Evolutionary conservation across 306 rosid species (phyloP), one percentile per base, ranked within the genome.

Genomic region (Malus orientalis): DNA sequence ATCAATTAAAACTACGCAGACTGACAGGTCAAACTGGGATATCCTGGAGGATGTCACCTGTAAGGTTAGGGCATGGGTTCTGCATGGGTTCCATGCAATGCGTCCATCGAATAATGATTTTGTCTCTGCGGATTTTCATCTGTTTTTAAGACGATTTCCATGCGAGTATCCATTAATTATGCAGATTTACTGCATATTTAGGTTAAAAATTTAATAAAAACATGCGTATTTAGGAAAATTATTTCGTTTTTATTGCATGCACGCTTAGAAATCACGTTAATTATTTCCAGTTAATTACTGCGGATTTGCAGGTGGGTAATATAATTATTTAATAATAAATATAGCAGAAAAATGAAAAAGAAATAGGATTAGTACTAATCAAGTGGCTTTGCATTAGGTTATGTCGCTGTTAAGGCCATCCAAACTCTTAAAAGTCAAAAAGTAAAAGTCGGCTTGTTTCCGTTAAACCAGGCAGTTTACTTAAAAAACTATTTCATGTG

Each of bases 381-480:
- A 32, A 74, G 60, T 82, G n/a, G 57, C 64, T 71, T 70, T 81
- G 80, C 57, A n/a, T 47, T 82, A 74, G 85, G 79, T 40, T 12
- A 57, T 82, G 91, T 84, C 86, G 60, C 88, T 87, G 30, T 45
- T 13, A 76, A 72, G 42, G 83, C 78, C 82, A 78, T 78, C 78
- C 85, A 86, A 82, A 73, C 70, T 69, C 47, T 45, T 38, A 68
- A 87, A 89, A 87, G 93, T 91, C 90, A 85, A 83, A 32, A 89
- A 82, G 84, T 69, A 77, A 82, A 79, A 85, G 80, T 73, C 32
- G 54, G 58, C 40, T 58, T 88, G 98, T 82, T 86, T 81, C 92
- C 89, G 70, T 62, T 81, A 79, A 86, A 84, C 83, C 88, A 75
- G 86, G 86, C 93, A 91, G 70, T 57, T 73, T 84, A 78, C 85